phyloP scores from a whole-genome alignment of 1,139 yeast species.

The Meyerozyma smithsonii region DNA sequence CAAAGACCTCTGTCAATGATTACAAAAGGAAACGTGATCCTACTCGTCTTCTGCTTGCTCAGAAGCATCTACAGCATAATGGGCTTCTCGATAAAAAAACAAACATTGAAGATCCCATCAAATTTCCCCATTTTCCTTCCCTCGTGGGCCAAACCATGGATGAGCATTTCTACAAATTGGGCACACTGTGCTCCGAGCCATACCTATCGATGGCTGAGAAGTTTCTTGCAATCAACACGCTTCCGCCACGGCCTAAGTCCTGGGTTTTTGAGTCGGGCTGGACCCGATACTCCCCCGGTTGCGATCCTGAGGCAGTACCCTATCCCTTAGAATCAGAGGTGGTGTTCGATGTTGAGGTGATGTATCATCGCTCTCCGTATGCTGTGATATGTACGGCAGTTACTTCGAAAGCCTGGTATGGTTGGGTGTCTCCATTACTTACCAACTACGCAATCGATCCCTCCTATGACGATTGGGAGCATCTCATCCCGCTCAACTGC shows the following conservation, averaged over 20 bases:
- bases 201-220: conserved; percentile 46
- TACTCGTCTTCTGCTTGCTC: conserved; percentile 52
- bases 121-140: conserved; percentile 56
- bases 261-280: conserved; percentile 75
- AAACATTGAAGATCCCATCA: conserved; percentile 55
- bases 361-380: conserved; percentile 69
- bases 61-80: conserved; percentile 56
- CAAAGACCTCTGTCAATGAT: conserved; percentile 23
- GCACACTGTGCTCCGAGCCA: conserved; percentile 55
- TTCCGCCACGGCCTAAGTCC: conserved; percentile 32
- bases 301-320: conserved; percentile 52
- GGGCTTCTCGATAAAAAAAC: conserved; percentile 79
- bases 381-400: conserved; percentile 83
- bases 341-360: conserved; percentile 86
- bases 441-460: conserved; percentile 37
- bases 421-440: conserved; percentile 89
- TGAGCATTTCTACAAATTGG: conserved; percentile 80
- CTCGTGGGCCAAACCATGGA: conserved; percentile 68
- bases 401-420: conserved; percentile 81
- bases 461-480: conserved; percentile 42
- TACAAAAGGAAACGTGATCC: conserved; percentile 24
- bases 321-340: conserved; percentile 64
- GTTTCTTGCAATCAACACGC: conserved; percentile 24
- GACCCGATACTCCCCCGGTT: conserved; percentile 62
- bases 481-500: conserved; percentile 71